phyloP scores from a whole-genome alignment of 192 early-diverging fungal species.

The Coemansia javaensis region DNA sequence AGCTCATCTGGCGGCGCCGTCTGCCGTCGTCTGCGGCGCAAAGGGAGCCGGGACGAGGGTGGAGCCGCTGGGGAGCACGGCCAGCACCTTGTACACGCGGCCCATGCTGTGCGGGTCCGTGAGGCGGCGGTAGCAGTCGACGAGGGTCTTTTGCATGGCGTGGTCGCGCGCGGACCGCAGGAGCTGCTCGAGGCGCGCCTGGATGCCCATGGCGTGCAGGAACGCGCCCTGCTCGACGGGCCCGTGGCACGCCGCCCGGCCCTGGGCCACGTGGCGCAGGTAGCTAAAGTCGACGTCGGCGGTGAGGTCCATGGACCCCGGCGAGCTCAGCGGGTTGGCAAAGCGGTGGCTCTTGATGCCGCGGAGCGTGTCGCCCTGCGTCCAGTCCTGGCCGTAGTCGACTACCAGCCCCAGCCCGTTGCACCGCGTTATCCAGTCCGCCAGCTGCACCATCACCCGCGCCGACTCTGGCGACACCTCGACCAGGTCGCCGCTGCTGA shows the following conservation, averaged over 20 bases:
- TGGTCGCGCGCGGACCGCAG: constrained; percentile 52
- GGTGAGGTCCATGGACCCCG: constrained; percentile 84
- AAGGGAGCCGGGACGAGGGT: constrained; percentile 20
- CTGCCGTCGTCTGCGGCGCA: constrained; percentile 8
- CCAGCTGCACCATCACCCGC: constrained; percentile 60
- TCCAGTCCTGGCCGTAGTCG: constrained; percentile 86
- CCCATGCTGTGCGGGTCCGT: constrained; percentile 80
- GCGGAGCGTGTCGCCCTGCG: constrained; percentile 74
- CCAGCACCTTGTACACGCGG: constrained; percentile 76
- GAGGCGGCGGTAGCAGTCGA: constrained; percentile 67
- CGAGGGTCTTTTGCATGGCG: constrained; percentile 57
- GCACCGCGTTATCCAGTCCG: constrained; percentile 60
- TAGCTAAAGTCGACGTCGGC: constrained; percentile 88
- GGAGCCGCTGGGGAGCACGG: constrained; percentile 48
- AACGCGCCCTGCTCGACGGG: constrained; percentile 76
- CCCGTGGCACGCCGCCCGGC: constrained; percentile 58
- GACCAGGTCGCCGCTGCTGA: constrained; percentile 68
- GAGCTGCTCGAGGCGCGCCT: constrained; percentile 63
- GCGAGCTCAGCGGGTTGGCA: constrained; percentile 66
- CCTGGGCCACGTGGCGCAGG: constrained; percentile 55
- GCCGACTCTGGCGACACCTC: constrained; percentile 84
- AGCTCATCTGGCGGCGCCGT: too few species aligned
- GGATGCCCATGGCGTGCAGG: constrained; percentile 79
- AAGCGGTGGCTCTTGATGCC: constrained; percentile 84
- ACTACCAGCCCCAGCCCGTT: constrained; percentile 73